A percentile compares a stretch with the other conserved stretches of the same genome.
Evolutionary conservation across 345 rosid genomes (phyloP).

Genomic region (Melaleuca quinquenervia): DNA sequence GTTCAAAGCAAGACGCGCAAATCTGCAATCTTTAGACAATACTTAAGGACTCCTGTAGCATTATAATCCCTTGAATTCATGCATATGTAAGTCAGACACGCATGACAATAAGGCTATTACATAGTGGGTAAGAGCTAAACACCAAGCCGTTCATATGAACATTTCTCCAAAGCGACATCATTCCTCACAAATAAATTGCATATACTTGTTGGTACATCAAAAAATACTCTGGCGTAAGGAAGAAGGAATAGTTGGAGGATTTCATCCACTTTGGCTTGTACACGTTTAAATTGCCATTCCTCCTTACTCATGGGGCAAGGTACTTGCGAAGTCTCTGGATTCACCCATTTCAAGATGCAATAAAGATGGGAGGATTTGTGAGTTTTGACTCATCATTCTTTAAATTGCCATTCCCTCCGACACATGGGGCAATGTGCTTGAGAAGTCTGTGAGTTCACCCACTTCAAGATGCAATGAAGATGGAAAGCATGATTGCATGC

Average conservation of each 20-base stretch:
- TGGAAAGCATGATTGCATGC: conserved; percentile 76
- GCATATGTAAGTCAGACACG: background rate
- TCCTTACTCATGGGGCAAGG: conserved; percentile 75
- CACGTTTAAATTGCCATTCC: conserved; percentile 64
- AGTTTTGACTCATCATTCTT: conserved; percentile 17
- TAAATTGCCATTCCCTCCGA: conserved; percentile 73
- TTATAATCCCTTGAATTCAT: background rate
- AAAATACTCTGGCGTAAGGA: conserved; percentile 26
- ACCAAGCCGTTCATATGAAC: background rate
- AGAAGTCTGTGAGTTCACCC: conserved; percentile 85
- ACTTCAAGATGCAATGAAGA: conserved; percentile 90
- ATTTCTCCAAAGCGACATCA: background rate
- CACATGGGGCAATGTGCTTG: conserved; percentile 96
- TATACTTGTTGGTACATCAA: background rate
- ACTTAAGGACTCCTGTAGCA: background rate
- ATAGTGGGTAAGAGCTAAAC: background rate
- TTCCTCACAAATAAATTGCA: background rate
- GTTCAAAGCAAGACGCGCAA: background rate
- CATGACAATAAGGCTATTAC: background rate
- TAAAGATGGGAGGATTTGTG: conserved; percentile 58
- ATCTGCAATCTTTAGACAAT: background rate
- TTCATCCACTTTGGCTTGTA: background rate
- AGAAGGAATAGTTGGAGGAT: conserved; percentile 40
- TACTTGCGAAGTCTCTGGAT: conserved; percentile 68
- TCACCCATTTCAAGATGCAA: conserved; percentile 90